Evolutionary conservation across 164 flowering plant species (phyloP), one percentile per base, ranked within the genome.

Genomic region (Stephania cephalantha): DNA sequence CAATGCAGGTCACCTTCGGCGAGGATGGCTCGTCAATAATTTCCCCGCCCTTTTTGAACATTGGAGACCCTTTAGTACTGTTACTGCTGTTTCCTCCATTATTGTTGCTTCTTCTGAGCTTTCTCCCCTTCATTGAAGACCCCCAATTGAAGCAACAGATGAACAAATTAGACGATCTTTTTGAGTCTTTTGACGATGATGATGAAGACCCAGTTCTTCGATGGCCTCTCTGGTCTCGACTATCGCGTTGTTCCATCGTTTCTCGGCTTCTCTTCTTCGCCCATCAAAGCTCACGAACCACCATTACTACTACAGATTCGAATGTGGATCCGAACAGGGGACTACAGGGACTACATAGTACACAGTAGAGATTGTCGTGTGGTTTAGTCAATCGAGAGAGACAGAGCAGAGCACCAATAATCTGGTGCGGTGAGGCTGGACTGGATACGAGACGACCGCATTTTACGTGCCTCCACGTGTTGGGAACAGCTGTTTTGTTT

Each of bases 1-100:
- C 97, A 65, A 94, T 94, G 77, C 98, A 94, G 29, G 98, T 94
- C 1, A 94, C 98, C 30, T 92, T 94, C 0, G 97, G 98, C 4
- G 98, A 94, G 11, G 92, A 85, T 0, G 98, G 98, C 75, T 94
- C 98, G 0, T 90, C 86, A 61, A n/a, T n/a, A n/a, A 86, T 90
- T 6, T 94, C 98, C 1, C 81, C 82, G 1, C 91, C 67, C 10
- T 9, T 13, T 1, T 88, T 87, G 77, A 91, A 88, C 91, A 92
- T 90, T 3, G 98, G 97, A 4, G 93, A 89, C 7, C 90, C 82
- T 53, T 88, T 89, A 7, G 88, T 92, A 9, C 88, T 11, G 9
- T 6, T 6, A 1, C 63, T 18, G 1, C 2, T 17, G 1, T 4
- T 18, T 4, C 89, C 93, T 9, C 88, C 90, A 70, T 87, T 92